Evolutionary conservation across 2,329 filamentous ascomycete genomes (phyloP).

Genomic region (Alternaria consortialis): DNA sequence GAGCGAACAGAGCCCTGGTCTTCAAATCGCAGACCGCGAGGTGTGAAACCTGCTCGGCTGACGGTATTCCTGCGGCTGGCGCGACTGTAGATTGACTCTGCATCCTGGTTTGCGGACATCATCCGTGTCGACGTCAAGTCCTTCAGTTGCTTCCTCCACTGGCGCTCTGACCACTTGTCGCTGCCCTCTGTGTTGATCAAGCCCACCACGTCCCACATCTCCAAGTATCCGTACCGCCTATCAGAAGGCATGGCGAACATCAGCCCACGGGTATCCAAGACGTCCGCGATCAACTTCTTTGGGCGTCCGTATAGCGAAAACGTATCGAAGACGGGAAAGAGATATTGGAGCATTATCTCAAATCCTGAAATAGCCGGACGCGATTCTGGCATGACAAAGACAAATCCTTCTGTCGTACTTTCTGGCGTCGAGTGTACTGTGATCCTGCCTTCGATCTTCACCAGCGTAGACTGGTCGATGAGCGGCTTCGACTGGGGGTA

Average conservation of each 20-base stretch:
- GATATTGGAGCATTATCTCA: constrained; percentile 90
- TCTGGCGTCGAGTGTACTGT: constrained; percentile 84
- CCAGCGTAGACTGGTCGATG: constrained; percentile 90
- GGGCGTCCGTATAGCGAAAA: constrained; percentile 93
- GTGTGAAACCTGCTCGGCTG: constrained; percentile 52
- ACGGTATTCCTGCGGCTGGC: constrained; percentile 55
- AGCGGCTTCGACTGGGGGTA: constrained; percentile 94
- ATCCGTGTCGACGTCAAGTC: constrained; percentile 85
- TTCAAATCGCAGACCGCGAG: constrained; percentile 53
- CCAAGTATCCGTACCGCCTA: constrained; percentile 87
- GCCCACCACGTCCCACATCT: constrained; percentile 82
- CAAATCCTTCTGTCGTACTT: constrained; percentile 86
- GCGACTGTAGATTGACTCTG: constrained; percentile 50
- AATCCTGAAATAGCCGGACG: constrained; percentile 93
- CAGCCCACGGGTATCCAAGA: constrained; percentile 83
- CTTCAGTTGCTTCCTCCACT: constrained; percentile 91
- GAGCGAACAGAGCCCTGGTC: constrained; percentile 54
- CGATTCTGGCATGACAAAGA: constrained; percentile 97
- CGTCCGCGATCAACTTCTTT: constrained; percentile 84
- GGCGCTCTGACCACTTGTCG: constrained; percentile 79
- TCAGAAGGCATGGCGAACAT: constrained; percentile 99
- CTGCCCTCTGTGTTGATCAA: constrained; percentile 83
- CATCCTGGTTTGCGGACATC: constrained; percentile 54
- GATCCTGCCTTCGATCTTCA: constrained; percentile 93
- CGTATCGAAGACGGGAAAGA: constrained; percentile 93